Evolutionary conservation across 23 red algal genomes (phyloP), one percentile per base, ranked within the genome.

Genomic region (Gracilaria gracilis): DNA sequence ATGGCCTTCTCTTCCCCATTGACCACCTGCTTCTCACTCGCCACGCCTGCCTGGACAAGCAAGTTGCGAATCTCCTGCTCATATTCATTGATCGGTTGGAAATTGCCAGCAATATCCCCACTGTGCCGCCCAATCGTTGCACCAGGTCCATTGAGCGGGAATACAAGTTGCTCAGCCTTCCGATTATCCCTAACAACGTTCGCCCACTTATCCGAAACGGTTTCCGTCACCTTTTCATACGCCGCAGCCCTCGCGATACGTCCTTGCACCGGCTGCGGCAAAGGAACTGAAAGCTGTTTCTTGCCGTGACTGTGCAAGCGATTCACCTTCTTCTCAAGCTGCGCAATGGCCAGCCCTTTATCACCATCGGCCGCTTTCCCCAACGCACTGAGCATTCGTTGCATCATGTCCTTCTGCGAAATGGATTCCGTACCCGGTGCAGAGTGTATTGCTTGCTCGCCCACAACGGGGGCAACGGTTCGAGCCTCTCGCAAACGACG

Each of bases 241-340:
- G 75, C 87, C 4, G 57, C 87, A 1, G 55, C 35, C 25, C 87
- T 66, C 14, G n/a, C 72, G 39, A 91, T 71, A 16, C 87, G 47
- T 65, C 59, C 76, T 21, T 70, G 51, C 0, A 91, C 87, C 1
- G 76, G 75, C 33, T 24, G 25, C 17, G 72, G 72, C 20, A 91
- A 47, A 7, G 87, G 87, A 0, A 81, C 87, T 47, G 65, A 42
- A 19, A 88, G 66, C 23, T 59, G 28, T 75, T 75, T 88, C 46
- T 75, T 75, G 19, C 84, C 84, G n/a, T 64, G 5, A 15, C 40
- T 27, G 23, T 82, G 79, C 84, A 88, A 9, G 8, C 71, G 67
- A n/a, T 40, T 64, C 13, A 88, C 54, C 46, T 88, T 88, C 65
- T 88, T 88, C 25, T 88, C 70, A 42, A 88, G 70, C 29, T 55